phyloP scores from a whole-genome alignment of 805 yeast genomes.

The Cyberlindnera sargentensis region DNA sequence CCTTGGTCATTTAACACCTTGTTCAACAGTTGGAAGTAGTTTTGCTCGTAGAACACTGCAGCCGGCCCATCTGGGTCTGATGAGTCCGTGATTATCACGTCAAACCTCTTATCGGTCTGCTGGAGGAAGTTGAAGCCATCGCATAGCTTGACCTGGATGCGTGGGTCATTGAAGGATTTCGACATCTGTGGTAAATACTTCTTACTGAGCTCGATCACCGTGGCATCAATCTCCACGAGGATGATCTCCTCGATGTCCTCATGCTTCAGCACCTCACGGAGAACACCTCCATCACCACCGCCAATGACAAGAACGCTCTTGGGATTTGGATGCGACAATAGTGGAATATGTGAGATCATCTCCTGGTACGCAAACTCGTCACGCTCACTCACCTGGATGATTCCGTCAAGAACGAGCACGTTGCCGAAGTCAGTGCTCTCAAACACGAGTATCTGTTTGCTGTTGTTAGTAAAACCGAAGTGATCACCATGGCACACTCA shows the following conservation, averaged over 20 bases:
- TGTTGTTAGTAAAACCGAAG: not conserved
- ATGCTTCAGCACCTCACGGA: conserved; percentile 82
- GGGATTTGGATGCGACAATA: conserved; percentile 72
- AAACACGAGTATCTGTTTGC: conserved; percentile 45
- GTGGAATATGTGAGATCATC: conserved; percentile 77
- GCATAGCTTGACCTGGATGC: conserved; percentile 57
- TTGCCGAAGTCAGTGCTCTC: conserved; percentile 74
- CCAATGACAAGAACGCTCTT: conserved; percentile 79
- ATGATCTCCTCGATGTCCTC: conserved; percentile 55
- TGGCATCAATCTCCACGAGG: conserved; percentile 84
- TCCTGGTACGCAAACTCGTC: conserved; percentile 95
- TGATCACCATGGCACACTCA: not conserved
- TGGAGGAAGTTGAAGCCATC: conserved; percentile 73
- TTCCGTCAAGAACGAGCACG: conserved; percentile 84
- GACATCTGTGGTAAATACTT: conserved; percentile 78
- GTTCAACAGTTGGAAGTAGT: conserved; percentile 62
- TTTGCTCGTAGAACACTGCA: conserved; percentile 73
- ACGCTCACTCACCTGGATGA: conserved; percentile 83
- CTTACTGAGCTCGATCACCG: conserved; percentile 66
- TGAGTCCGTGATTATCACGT: conserved; percentile 85
- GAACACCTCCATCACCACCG: conserved; percentile 95
- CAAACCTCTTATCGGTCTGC: conserved; percentile 45
- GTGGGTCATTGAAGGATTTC: conserved; percentile 51
- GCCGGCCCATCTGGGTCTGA: conserved; percentile 97
- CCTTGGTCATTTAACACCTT: conserved; percentile 57